These are phyloP conservation scores for Panicum virgatum DNA, from an alignment of 202 grass and related monocot genomes.

Conservation along the genomic window DNA sequence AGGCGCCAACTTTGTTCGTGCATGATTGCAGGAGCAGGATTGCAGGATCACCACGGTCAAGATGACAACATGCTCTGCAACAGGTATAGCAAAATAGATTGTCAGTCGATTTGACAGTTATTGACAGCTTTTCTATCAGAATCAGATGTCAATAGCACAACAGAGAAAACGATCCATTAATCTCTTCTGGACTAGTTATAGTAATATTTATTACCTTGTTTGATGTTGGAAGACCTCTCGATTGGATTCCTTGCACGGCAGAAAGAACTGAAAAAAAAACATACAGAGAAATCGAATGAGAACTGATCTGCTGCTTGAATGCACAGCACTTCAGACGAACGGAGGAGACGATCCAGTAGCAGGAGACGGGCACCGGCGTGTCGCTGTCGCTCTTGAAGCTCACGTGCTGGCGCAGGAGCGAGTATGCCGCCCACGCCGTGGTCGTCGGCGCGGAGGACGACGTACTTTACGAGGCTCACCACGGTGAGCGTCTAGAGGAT, in stretches of 20 bases:
- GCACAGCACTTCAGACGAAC: background rate
- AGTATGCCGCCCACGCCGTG: too few species aligned
- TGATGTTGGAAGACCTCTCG: slow-evolving; percentile 46
- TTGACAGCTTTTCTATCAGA: background rate
- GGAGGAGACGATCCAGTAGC: background rate
- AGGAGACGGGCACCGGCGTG: too few species aligned
- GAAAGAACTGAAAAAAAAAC: slow-evolving; percentile 45
- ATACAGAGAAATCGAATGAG: background rate
- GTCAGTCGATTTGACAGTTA: background rate
- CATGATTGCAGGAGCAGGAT: slow-evolving; percentile 51
- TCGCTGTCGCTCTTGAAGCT: too few species aligned
- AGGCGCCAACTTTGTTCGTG: slow-evolving; percentile 47
- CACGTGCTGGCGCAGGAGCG: too few species aligned
- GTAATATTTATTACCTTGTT: too few species aligned
- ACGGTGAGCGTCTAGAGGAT: too few species aligned
- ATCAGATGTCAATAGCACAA: background rate
- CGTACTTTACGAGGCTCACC: too few species aligned
- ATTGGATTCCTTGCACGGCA: slow-evolving; percentile 59
- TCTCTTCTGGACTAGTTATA: too few species aligned
- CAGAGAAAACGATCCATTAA: background rate
- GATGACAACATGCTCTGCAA: slow-evolving; percentile 45
- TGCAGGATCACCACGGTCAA: slow-evolving; percentile 43
- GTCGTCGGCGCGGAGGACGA: too few species aligned
- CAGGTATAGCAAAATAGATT: background rate
- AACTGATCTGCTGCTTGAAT: background rate